These are phyloP conservation scores for Blastobotrys americana DNA, from an alignment of 805 yeast genomes.

Conservation along the genomic window DNA sequence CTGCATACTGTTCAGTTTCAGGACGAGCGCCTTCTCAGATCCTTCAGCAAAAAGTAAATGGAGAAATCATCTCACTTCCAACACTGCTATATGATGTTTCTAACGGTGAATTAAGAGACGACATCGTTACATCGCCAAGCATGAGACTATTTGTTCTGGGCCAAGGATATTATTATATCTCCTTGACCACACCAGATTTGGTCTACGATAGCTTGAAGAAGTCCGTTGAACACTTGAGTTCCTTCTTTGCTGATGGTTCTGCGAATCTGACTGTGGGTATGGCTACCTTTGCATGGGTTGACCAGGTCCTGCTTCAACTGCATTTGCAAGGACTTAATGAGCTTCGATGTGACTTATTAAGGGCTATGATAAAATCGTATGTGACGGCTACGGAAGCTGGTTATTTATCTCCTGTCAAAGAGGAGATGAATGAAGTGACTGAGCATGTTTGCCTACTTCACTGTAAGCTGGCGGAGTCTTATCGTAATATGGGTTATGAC, in stretches of 20 bases:
- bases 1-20: background rate
- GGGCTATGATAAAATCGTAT: background rate
- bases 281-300: too few species aligned
- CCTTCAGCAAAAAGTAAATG: too few species aligned
- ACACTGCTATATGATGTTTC: too few species aligned
- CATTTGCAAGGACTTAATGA: conserved; percentile 10
- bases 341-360: conserved; percentile 1
- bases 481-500: conserved; percentile 5
- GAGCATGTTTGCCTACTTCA: background rate
- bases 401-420: background rate
- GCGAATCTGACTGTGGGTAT: too few species aligned
- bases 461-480: conserved; percentile 2
- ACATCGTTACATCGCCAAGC: too few species aligned
- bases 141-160: background rate
- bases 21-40: background rate
- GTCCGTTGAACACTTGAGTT: too few species aligned
- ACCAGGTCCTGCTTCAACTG: conserved; percentile 1
- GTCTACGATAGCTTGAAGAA: too few species aligned
- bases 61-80: too few species aligned
- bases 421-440: background rate
- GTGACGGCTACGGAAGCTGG: background rate
- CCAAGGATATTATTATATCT: background rate
- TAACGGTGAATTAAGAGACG: too few species aligned
- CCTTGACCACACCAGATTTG: background rate
- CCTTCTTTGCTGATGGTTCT: background rate